These are phyloP conservation scores for Eucalyptus erythrocorys DNA, from an alignment of 345 rosid species.

Conservation along the genomic window DNA sequence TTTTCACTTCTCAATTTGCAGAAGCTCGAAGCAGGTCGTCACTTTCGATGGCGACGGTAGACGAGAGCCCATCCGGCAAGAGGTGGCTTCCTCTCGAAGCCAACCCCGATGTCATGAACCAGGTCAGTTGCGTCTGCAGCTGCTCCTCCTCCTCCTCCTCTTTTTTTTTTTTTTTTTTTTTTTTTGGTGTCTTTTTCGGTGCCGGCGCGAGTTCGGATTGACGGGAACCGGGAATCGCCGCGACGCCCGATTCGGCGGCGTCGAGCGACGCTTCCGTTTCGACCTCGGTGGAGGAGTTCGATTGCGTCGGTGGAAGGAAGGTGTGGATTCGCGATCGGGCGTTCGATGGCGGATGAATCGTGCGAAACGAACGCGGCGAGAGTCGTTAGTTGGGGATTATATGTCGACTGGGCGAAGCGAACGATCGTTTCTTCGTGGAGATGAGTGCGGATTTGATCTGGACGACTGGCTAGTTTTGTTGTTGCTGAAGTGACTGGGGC, in stretches of 20 bases:
- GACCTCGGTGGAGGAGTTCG: no score
- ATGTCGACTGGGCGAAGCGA: neutral
- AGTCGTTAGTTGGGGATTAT: neutral
- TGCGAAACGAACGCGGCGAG: neutral
- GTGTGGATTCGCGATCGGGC: no score
- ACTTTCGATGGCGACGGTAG: constrained; percentile 33
- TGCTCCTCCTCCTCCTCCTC: neutral
- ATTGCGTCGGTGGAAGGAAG: no score
- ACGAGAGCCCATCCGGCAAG: constrained; percentile 48
- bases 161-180: neutral
- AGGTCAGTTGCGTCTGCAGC: constrained; percentile 23
- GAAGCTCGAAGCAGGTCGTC: neutral
- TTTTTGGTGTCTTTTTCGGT: neutral
- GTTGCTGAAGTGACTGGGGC: neutral
- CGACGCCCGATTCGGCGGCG: neutral
- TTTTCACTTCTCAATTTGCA: neutral
- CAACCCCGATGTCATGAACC: constrained; percentile 94
- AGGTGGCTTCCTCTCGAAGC: constrained; percentile 99
- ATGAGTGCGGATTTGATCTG: neutral
- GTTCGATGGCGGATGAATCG: neutral
- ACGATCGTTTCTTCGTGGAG: neutral
- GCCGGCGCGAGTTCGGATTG: neutral
- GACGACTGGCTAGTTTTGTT: neutral
- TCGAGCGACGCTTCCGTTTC: no score
- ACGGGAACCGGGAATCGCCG: neutral